phyloP scores from a whole-genome alignment of 441 rosid species.

The Croton setiger region DNA sequence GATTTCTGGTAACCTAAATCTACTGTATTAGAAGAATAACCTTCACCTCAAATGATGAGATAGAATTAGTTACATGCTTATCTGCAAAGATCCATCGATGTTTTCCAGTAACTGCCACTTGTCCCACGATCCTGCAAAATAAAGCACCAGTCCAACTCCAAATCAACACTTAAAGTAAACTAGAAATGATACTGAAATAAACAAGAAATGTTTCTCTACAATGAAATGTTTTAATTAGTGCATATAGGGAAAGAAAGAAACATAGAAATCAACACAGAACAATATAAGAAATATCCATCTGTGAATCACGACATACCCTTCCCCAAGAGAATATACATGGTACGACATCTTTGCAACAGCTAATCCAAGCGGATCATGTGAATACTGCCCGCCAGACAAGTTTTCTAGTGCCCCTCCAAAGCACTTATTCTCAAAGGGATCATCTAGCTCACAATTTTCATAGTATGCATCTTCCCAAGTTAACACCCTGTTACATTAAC shows the following conservation, averaged over 20 bases:
- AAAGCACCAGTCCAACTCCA: constrained; percentile 21
- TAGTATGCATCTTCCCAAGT: constrained; percentile 87
- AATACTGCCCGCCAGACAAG: constrained; percentile 35
- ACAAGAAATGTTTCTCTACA: too few relatives aligned
- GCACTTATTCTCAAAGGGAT: constrained; percentile 35
- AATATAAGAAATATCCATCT: constrained; percentile 2
- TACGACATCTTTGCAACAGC: constrained; percentile 91
- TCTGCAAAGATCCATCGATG: constrained; percentile 74
- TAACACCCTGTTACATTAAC: constrained; percentile 58
- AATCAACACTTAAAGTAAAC: neutral
- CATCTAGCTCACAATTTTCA: constrained; percentile 41
- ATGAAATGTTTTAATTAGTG: neutral
- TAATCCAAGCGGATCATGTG: constrained; percentile 56
- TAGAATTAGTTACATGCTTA: constrained; percentile 37
- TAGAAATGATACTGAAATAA: too few relatives aligned
- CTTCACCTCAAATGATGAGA: constrained; percentile 59
- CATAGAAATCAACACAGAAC: neutral
- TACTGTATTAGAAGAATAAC: constrained; percentile 16
- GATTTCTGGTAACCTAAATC: neutral
- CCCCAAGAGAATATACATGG: constrained; percentile 81
- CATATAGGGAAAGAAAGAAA: neutral
- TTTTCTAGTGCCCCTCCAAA: constrained; percentile 34
- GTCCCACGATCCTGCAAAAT: constrained; percentile 72
- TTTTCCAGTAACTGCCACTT: constrained; percentile 78
- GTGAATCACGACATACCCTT: constrained; percentile 59